Evolutionary conservation across 352 stramenopile genomes (phyloP).

Genomic region (Phytophthora macrochlamydospora): DNA sequence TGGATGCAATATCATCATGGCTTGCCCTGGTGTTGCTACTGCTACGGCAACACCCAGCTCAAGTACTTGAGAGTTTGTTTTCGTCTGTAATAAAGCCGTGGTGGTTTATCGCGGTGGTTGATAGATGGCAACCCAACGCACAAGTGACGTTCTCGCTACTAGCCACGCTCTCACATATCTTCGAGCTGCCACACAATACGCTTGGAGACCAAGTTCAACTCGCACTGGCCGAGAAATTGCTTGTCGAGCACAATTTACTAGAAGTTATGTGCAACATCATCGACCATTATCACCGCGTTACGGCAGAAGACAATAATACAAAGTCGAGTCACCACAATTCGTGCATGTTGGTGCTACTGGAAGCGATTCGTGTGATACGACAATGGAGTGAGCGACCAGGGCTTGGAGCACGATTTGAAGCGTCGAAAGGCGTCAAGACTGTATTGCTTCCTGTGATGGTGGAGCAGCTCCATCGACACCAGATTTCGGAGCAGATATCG

Average conservation of each 20-base stretch:
- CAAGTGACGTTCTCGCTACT: conserved; percentile 17
- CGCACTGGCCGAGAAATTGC: conserved; percentile 12
- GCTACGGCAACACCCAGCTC: conserved; percentile 11
- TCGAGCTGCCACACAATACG: conserved; percentile 18
- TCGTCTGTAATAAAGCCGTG: conserved; percentile 5
- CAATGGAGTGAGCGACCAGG: conserved; percentile 28
- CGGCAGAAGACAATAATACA: neutral
- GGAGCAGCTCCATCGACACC: conserved; percentile 6
- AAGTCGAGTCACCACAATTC: neutral
- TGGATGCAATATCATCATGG: conserved; percentile 19
- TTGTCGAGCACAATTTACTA: conserved; percentile 20
- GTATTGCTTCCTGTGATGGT: conserved; percentile 15
- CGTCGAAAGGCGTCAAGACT: conserved; percentile 6
- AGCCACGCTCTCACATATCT: conserved; percentile 18
- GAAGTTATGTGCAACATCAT: conserved; percentile 13
- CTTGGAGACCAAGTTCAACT: conserved; percentile 14
- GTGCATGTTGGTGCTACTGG: conserved; percentile 16
- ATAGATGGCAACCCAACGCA: conserved; percentile 15
- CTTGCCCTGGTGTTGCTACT: conserved; percentile 25
- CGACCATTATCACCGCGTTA: conserved; percentile 10
- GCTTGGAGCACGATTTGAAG: conserved; percentile 10
- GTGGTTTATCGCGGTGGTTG: conserved; percentile 25
- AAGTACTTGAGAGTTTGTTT: conserved; percentile 14
- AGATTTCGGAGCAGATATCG: neutral
- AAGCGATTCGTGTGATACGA: conserved; percentile 23